Percentiles rank a stretch among this genome's conserved stretches.
Conservation (phyloP, 2,329 filamentous ascomycete species). For the Orbilia ellipsospora region DNA sequence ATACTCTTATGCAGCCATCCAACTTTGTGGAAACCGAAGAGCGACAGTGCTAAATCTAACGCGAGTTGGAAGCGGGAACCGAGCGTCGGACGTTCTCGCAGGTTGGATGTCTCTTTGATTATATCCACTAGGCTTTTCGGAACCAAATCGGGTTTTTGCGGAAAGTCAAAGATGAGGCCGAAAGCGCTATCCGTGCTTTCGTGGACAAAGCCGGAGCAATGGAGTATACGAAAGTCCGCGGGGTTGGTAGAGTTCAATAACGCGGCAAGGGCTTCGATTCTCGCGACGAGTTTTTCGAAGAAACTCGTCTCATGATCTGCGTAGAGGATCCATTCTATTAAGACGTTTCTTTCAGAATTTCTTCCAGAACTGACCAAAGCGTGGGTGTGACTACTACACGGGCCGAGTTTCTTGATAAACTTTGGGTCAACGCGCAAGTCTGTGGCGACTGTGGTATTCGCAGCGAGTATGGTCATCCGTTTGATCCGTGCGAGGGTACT, state of each 20-base stretch:
- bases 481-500: constrained; percentile 34
- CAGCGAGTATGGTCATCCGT: constrained; percentile 36
- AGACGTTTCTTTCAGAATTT: constrained; percentile 1
- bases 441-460: not conserved
- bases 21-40: too few relatives aligned
- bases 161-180: constrained; percentile 39
- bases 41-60: too few relatives aligned
- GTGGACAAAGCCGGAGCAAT: constrained; percentile 31
- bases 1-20: too few relatives aligned
- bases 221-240: constrained; percentile 30
- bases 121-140: constrained; percentile 22
- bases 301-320: constrained; percentile 15
- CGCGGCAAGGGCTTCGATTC: constrained; percentile 25
- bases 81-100: too few relatives aligned
- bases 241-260: constrained; percentile 16
- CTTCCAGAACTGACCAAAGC: not conserved
- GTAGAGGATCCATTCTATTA: constrained; percentile 38
- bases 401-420: constrained; percentile 3
- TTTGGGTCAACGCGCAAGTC: constrained; percentile 8
- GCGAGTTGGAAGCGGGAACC: too few relatives aligned
- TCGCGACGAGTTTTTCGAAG: constrained; percentile 9
- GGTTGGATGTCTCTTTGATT: constrained; percentile 8
- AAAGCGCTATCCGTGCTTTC: constrained; percentile 22
- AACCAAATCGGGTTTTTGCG: not conserved
- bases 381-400: constrained; percentile 16